Evolutionary conservation across 768 basidiomycete genomes (phyloP), one percentile per base, ranked within the genome.

Genomic region (Lactifluus rugatus): DNA sequence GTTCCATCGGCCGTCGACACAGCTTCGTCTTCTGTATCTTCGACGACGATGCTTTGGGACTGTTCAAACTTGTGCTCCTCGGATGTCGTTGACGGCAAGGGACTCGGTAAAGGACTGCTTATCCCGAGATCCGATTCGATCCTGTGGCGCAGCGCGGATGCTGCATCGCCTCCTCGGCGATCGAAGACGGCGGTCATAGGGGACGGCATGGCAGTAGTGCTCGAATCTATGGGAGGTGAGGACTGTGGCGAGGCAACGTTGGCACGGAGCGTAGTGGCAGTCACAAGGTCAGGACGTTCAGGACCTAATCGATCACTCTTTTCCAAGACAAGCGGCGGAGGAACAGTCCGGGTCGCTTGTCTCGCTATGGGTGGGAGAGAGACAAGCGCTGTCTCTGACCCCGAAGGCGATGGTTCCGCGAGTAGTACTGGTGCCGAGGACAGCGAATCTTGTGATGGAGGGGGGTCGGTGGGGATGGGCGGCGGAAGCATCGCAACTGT

Each of bases 221-320:
- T 55, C 2, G 66, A 54, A 17, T 54, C 41, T 5, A 53, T 49
- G 0, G 55, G 63, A 34, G 66, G 66, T 0, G 69, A 69, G 17
- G 72, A 69, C 61, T 67, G 61, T 3, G 74, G 75, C 16, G 76
- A 75, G 44, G 72, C 69, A 63, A 78, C 78, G 9, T 69, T 68
- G 32, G 75, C 70, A 64, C 76, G 75, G 42, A 76, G 63, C 8
- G 70, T 46, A 10, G 48, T 37, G 9, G 48, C 17, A 31, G 56
- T 19, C 13, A 8, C 21, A 19, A 51, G 58, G 36, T 60, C 26
- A 16, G 75, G 68, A 1, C 73, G 72, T 0, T 72, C 65, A 2
- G 74, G 76, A 2, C 57, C 17, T 9, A 14, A 36, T 16, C 6
- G 5, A 28, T 54, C 23, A 41, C 31, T 56, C 28, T 2, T 44